Conservation (phyloP, 495 filamentous ascomycete species). For the Aspergillus conjunctus region DNA sequence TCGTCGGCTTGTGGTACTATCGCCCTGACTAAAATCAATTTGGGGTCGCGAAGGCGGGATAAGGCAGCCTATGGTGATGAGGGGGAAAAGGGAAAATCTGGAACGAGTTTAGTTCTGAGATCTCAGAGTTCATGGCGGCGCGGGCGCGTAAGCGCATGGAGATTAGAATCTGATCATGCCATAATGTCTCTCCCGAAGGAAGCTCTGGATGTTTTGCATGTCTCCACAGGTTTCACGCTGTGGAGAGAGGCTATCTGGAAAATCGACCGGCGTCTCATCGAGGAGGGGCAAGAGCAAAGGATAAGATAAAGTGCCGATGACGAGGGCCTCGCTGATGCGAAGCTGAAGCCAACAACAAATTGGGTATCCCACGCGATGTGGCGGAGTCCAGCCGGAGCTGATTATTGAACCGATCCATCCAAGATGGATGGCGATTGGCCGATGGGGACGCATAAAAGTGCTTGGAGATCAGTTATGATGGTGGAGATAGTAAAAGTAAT, state of each 20-base stretch:
- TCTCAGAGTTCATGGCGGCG: neutral
- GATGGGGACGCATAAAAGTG: neutral
- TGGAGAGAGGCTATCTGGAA: neutral
- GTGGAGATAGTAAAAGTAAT: constrained; percentile 3
- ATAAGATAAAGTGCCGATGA: constrained; percentile 13
- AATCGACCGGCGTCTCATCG: constrained; percentile 25
- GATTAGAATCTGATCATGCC: neutral
- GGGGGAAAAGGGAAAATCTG: neutral
- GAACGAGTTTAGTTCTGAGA: neutral
- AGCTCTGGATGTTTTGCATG: neutral
- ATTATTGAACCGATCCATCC: neutral
- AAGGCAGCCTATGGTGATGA: neutral
- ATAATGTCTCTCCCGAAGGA: neutral
- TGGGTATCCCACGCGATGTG: neutral
- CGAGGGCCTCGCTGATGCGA: constrained; percentile 14
- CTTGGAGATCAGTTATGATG: neutral
- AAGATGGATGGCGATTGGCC: neutral
- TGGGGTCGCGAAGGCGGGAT: neutral
- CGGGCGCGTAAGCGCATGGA: neutral
- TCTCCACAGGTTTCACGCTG: neutral
- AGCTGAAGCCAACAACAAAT: constrained; percentile 6
- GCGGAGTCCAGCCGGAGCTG: neutral
- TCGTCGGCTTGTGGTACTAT: neutral
- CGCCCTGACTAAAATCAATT: neutral
- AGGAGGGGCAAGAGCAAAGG: constrained; percentile 21